Conservation (phyloP, 805 yeast species). For the Metschnikowia cubensis region DNA sequence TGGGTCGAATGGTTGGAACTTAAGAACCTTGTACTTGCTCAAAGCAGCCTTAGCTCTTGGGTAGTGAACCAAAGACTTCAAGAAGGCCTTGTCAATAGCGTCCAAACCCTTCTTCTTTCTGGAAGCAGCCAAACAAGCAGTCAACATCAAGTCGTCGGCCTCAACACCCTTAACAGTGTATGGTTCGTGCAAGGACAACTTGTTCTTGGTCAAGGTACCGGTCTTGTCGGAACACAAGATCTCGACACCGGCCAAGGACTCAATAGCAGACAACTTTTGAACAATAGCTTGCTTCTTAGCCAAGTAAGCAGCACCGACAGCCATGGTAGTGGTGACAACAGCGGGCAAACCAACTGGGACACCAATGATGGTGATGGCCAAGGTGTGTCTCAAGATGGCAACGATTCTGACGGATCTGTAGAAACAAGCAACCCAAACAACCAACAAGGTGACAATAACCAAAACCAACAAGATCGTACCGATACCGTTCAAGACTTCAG, state of each 20-base stretch:
- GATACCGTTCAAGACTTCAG: constrained; percentile 96
- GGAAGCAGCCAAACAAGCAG: constrained; percentile 97
- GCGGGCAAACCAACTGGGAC: constrained; percentile 99
- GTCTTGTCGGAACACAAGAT: constrained; percentile 97
- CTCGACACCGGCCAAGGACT: constrained; percentile 96
- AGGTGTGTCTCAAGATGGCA: constrained; percentile 82
- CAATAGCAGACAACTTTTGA: constrained; percentile 94
- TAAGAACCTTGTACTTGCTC: constrained; percentile 89
- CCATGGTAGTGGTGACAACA: constrained; percentile 98
- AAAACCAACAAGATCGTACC: constrained; percentile 88
- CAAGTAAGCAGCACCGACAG: constrained; percentile 98
- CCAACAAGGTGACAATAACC: constrained; percentile 79
- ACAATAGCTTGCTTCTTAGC: constrained; percentile 97
- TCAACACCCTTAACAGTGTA: constrained; percentile 97
- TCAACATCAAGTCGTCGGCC: constrained; percentile 92
- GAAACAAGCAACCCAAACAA: constrained; percentile 92
- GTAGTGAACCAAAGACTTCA: constrained; percentile 80
- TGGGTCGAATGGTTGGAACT: constrained; percentile 97
- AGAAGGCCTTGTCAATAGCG: constrained; percentile 95
- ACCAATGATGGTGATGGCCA: constrained; percentile 95
- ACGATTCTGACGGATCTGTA: constrained; percentile 88
- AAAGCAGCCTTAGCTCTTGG: constrained; percentile 92
- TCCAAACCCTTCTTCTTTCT: constrained; percentile 98
- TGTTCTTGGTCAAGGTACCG: constrained; percentile 97
- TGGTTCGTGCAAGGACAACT: constrained; percentile 92